A percentile compares a stretch with the other conserved stretches of the same genome.
Conservation (phyloP, 805 yeast species). For the Cyberlindnera japonica region DNA sequence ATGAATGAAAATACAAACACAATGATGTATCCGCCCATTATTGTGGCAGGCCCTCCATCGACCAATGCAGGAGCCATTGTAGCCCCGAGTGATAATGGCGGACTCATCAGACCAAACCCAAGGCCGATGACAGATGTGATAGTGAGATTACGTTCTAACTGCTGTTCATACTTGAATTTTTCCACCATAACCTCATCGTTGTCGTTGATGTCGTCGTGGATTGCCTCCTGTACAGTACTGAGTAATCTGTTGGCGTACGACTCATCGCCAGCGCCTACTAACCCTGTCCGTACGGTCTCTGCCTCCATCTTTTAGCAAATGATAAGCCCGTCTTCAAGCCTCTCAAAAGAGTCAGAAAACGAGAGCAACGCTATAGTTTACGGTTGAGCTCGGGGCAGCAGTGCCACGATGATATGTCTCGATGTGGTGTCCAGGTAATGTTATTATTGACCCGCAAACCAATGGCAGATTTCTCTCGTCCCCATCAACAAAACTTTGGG, state of each 20-base stretch:
- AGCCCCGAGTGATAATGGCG: constrained; percentile 73
- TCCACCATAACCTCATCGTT: constrained; percentile 44
- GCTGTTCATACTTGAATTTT: constrained; percentile 72
- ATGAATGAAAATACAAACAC: constrained; percentile 61
- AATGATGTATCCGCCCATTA: constrained; percentile 69
- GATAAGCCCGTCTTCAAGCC: no score
- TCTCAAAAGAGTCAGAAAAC: no score
- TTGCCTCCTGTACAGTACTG: constrained; percentile 20
- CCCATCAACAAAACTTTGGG: constrained; percentile 1
- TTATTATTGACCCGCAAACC: no score
- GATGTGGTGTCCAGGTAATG: not conserved
- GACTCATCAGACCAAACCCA: constrained; percentile 80
- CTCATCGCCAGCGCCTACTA: constrained; percentile 6
- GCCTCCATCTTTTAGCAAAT: constrained; percentile 1
- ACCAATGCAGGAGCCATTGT: constrained; percentile 67
- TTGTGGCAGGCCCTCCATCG: constrained; percentile 76
- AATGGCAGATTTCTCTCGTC: no score
- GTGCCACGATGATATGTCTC: no score
- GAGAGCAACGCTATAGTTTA: no score
- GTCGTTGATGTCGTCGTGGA: constrained; percentile 30
- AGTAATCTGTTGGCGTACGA: constrained; percentile 17
- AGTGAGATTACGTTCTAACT: constrained; percentile 62
- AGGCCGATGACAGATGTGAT: constrained; percentile 70
- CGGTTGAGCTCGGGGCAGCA: no score
- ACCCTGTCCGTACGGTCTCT: constrained; percentile 8